Evolutionary conservation across 2,329 filamentous ascomycete species (phyloP).

Genomic region (Aspergillus ruber): DNA sequence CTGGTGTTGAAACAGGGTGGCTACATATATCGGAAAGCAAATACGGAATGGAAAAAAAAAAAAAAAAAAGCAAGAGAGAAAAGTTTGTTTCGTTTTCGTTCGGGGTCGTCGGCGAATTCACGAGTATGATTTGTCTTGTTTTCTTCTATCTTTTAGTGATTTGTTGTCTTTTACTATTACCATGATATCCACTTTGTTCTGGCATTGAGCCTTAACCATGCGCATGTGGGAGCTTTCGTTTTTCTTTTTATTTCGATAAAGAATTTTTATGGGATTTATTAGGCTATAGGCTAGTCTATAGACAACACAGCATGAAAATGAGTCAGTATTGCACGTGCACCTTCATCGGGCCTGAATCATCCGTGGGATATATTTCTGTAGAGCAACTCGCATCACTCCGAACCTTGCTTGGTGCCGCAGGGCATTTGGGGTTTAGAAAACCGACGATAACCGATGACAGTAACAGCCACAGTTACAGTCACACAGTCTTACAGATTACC

Average conservation of each 20-base stretch:
- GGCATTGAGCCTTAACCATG: slow-evolving; percentile 2
- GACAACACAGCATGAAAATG: no score
- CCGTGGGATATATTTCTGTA: no score
- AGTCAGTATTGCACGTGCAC: no score
- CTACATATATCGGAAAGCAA: no score
- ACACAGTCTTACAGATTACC: no score
- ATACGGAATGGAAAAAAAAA: neutral
- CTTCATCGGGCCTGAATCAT: no score
- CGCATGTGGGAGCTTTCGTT: slow-evolving; percentile 6
- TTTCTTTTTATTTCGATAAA: slow-evolving; percentile 4
- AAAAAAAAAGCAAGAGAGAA: neutral
- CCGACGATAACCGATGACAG: no score
- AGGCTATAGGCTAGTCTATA: neutral
- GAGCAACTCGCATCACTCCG: no score
- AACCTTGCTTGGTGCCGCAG: no score
- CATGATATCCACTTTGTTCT: slow-evolving; percentile 21
- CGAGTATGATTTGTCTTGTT: slow-evolving; percentile 4
- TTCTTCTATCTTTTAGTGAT: slow-evolving; percentile 6
- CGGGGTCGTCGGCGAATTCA: slow-evolving; percentile 17
- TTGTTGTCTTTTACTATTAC: slow-evolving; percentile 6
- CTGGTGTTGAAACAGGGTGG: neutral
- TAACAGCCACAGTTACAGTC: no score
- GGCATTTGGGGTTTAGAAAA: no score
- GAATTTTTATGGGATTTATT: slow-evolving; percentile 1
- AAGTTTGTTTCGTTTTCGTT: neutral